Conservation (phyloP, 371 early-diverging fungal genomes). For the Mortierella polycephala region DNA sequence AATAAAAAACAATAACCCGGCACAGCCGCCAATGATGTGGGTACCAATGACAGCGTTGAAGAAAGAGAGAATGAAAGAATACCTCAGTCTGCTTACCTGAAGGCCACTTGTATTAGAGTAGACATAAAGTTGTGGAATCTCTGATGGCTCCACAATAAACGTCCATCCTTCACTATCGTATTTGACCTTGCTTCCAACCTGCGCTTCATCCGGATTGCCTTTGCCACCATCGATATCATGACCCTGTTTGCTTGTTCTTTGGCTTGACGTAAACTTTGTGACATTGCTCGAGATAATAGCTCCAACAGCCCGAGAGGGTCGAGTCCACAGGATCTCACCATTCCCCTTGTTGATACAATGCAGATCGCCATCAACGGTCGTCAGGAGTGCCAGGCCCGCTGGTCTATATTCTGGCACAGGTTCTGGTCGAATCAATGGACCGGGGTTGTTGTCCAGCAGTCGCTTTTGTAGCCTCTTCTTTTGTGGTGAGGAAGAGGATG, state of each 20-base stretch:
- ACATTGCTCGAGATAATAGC: constrained; percentile 43
- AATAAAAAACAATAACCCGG: not conserved
- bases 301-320: constrained; percentile 18
- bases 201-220: not conserved
- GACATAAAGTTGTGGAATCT: constrained; percentile 36
- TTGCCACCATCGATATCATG: not conserved
- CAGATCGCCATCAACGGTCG: constrained; percentile 73
- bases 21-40: not conserved
- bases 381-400: constrained; percentile 51
- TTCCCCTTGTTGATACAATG: constrained; percentile 64
- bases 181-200: not conserved
- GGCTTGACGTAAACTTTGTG: constrained; percentile 12
- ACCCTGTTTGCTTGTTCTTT: not conserved
- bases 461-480: not conserved
- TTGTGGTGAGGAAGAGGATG: constrained; percentile 1
- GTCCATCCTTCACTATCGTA: constrained; percentile 34
- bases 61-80: not conserved
- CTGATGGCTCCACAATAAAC: constrained; percentile 51
- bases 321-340: constrained; percentile 67
- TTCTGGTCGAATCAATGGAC: constrained; percentile 10
- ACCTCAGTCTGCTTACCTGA: constrained; percentile 37
- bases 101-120: constrained; percentile 29
- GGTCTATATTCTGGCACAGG: constrained; percentile 34
- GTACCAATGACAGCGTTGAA: not conserved
- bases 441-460: constrained; percentile 2